A percentile compares a stretch with the other conserved stretches of the same genome.
These are phyloP conservation scores for Pseudogymnoascus sp. DNA, from an alignment of 2,329 filamentous ascomycete species.

Conservation along the genomic window DNA sequence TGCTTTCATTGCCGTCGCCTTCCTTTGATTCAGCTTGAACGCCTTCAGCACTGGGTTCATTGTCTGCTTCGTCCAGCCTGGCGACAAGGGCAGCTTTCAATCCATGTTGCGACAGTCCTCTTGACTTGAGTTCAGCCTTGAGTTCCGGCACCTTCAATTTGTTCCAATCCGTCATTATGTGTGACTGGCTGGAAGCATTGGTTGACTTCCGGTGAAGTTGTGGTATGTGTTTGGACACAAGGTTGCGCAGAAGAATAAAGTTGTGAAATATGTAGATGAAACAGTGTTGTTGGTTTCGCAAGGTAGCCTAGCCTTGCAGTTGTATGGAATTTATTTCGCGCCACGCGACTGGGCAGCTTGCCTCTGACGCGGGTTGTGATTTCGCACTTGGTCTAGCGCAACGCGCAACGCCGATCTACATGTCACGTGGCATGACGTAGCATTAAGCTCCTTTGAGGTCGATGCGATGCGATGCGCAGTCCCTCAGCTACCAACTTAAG, in stretches of 20 bases:
- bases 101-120: conserved; percentile 62
- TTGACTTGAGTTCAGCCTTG: conserved; percentile 65
- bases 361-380: conserved; percentile 4
- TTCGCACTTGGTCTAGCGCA: neutral
- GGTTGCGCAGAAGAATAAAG: neutral
- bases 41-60: conserved; percentile 29
- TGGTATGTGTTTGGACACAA: neutral
- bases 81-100: conserved; percentile 66
- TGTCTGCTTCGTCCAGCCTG: conserved; percentile 45
- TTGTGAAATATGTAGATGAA: conserved; percentile 3
- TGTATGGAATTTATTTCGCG: conserved; percentile 5
- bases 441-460: neutral
- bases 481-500: too few species aligned
- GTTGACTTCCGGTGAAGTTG: neutral
- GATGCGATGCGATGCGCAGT: neutral
- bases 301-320: neutral
- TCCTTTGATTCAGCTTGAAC: conserved; percentile 14
- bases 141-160: conserved; percentile 68
- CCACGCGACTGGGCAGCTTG: conserved; percentile 8
- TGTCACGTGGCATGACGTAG: conserved; percentile 1
- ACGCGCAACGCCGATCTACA: neutral
- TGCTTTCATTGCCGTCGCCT: conserved; percentile 2
- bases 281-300: neutral
- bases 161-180: conserved; percentile 44
- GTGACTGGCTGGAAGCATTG: neutral